Percentiles rank a stretch among this genome's conserved stretches.
phyloP scores from a whole-genome alignment of 257 asterid genomes.

The Capsicum rhomboideum region DNA sequence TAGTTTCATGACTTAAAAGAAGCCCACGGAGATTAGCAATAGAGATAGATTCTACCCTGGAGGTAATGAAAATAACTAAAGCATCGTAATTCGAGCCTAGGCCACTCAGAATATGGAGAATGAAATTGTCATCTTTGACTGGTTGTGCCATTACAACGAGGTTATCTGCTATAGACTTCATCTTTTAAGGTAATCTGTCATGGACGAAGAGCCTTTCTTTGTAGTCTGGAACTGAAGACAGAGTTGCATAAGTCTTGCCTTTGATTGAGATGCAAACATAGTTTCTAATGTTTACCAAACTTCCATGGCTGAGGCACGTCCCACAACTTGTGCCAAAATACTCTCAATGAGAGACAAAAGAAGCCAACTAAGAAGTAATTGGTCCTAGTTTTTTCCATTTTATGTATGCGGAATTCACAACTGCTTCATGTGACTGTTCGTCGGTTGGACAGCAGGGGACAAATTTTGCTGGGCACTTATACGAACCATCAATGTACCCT shows the following conservation, averaged over 20 bases:
- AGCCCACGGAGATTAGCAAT: too few relatives aligned
- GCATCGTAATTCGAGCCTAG: too few relatives aligned
- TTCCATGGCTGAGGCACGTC: background rate
- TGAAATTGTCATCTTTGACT: too few relatives aligned
- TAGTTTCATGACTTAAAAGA: too few relatives aligned
- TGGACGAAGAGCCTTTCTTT: background rate
- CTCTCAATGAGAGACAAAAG: background rate
- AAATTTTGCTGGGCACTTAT: background rate
- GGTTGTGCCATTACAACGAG: background rate
- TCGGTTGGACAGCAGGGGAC: background rate
- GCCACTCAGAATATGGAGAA: too few relatives aligned
- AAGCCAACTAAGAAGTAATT: background rate
- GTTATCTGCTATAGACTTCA: background rate
- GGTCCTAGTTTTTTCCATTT: background rate
- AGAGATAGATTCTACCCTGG: too few relatives aligned
- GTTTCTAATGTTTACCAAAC: background rate
- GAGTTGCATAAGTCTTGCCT: background rate
- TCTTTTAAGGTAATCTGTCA: background rate
- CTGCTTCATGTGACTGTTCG: background rate
- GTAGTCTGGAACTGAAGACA: background rate
- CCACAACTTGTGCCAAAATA: too few relatives aligned
- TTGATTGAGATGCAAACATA: background rate
- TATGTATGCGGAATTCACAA: background rate
- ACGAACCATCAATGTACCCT: background rate
- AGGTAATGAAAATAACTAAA: too few relatives aligned